Conservation (phyloP, 306 rosid species). For the Castanospermum australe region DNA sequence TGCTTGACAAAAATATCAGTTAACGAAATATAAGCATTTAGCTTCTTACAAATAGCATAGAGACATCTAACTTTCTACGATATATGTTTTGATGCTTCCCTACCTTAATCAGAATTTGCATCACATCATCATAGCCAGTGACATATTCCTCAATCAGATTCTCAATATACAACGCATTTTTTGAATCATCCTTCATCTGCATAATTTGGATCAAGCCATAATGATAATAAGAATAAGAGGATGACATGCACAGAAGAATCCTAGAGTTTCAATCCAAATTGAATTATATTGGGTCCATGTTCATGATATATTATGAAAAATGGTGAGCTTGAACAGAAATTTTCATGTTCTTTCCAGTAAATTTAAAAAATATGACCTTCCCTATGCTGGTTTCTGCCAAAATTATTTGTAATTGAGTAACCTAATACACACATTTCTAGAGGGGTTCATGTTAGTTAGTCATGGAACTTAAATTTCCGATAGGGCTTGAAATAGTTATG, state of each 20-base stretch:
- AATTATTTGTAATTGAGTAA: not conserved
- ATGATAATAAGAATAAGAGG: constrained; percentile 12
- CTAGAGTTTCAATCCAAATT: not conserved
- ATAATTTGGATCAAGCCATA: constrained; percentile 23
- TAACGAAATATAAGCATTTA: not conserved
- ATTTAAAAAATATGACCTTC: not conserved
- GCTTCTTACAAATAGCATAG: not conserved
- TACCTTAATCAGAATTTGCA: constrained; percentile 87
- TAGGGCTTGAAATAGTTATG: not conserved
- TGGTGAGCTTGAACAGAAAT: not conserved
- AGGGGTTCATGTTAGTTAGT: not conserved
- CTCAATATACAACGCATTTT: constrained; percentile 66
- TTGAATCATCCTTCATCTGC: constrained; percentile 79
- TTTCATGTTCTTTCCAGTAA: not conserved
- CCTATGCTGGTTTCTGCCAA: not conserved
- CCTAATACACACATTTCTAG: not conserved
- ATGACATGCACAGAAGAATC: not conserved
- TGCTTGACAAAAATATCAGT: constrained; percentile 1
- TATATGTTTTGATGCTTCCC: not conserved
- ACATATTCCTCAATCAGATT: constrained; percentile 93
- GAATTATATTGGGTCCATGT: not conserved
- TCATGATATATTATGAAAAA: not conserved
- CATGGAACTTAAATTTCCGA: not conserved
- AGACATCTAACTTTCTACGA: constrained; percentile 17
- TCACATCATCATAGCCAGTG: constrained; percentile 78